A percentile compares a stretch with the other conserved stretches of the same genome.
These are phyloP conservation scores for Debaryomyces sp. DNA, from an alignment of 1,139 yeast species.

Conservation along the genomic window DNA sequence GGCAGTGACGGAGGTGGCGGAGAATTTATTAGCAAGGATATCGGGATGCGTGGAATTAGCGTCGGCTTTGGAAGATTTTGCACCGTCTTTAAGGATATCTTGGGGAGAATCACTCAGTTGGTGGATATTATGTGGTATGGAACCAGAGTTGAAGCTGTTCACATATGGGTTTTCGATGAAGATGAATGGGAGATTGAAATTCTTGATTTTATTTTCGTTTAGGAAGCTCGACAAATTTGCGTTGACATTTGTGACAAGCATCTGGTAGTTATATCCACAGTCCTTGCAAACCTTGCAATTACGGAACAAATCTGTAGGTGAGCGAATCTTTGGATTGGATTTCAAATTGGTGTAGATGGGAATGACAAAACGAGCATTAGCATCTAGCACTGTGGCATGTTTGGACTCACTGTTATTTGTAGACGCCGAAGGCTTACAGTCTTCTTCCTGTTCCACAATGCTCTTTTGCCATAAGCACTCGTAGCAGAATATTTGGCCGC, in stretches of 20 bases:
- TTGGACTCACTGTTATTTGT: conserved; percentile 9
- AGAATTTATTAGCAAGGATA: neutral
- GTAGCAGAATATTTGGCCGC: conserved; percentile 43
- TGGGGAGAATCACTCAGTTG: neutral
- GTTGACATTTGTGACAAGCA: conserved; percentile 4
- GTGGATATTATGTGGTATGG: neutral
- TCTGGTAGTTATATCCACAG: conserved; percentile 36
- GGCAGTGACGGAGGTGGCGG: neutral
- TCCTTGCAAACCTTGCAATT: conserved; percentile 40
- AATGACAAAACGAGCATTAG: conserved; percentile 38
- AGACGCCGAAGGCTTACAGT: neutral
- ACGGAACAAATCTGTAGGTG: conserved; percentile 22
- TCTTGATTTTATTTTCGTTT: conserved; percentile 28
- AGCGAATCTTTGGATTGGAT: conserved; percentile 5
- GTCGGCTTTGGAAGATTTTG: neutral
- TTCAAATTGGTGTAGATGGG: conserved; percentile 33
- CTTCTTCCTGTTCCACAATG: neutral
- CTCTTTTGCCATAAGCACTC: conserved; percentile 31
- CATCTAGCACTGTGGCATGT: conserved; percentile 34
- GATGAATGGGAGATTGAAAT: conserved; percentile 28
- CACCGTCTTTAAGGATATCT: neutral
- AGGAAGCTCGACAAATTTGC: conserved; percentile 21
- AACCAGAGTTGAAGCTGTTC: conserved; percentile 8
- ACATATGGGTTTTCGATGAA: conserved; percentile 45
- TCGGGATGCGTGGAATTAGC: neutral